Evolutionary conservation across 176 grass and related monocot genomes (phyloP), one percentile per base, ranked within the genome.

Genomic region (Carex scoparia): DNA sequence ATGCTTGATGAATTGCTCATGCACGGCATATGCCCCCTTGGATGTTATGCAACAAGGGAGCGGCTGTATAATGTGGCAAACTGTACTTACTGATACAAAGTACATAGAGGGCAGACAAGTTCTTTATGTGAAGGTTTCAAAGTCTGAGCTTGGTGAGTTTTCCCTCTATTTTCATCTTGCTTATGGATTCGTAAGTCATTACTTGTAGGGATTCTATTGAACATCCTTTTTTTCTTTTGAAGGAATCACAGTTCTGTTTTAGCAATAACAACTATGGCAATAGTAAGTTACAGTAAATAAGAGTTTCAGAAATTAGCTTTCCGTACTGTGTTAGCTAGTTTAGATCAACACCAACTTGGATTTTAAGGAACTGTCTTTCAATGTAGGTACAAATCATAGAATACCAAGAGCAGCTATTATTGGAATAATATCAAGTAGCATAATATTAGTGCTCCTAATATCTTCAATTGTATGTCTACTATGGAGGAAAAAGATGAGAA

Each of bases 81-180:
- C 8, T 87, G 83, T 61, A 54, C 87, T 95, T 54, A 28, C 87
- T 14, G 91, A 95, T 55, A 74, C 19, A 0, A 84, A 13, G 66
- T 65, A 57, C 9, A 18, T 85, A 51, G 49, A 16, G 0, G 44
- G 51, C n/a, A 87, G 75, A 1, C 85, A 93, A 68, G 85, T 85
- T 65, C 71, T 94, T 28, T 86, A 90, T 69, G 67, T 96, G 32
- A 85, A 86, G 33, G 81, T 89, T 13, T 75, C 84, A 12, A 54
- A 69, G 53, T 87, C 78, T 58, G 86, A 88, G 2, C n/a, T 85
- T 4, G 92, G 87, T 94, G 82, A 13, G 14, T 48, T n/a, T 46
- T 61, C 33, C 48, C 16, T 78, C 48, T 10, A 1, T 61, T 38
- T 35, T 69, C 15, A 18, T 37, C 32, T 38, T 69, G 2, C 14